phyloP scores from a whole-genome alignment of 2,329 filamentous ascomycete genomes.

The Phaeosphaeria sp. region DNA sequence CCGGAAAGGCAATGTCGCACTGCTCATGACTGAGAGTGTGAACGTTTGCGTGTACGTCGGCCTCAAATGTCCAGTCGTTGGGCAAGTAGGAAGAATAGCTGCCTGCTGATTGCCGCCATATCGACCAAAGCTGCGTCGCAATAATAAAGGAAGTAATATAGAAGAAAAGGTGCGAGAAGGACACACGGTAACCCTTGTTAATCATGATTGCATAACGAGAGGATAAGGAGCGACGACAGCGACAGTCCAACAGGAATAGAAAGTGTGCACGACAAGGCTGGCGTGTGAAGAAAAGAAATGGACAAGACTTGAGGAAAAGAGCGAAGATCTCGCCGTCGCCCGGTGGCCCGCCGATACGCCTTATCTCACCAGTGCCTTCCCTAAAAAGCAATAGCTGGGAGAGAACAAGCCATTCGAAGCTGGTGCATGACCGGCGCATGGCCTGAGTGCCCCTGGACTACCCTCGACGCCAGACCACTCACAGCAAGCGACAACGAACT shows the following conservation, averaged over 20 bases:
- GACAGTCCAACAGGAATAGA: constrained; percentile 1
- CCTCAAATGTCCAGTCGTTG: constrained; percentile 32
- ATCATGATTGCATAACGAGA: constrained; percentile 43
- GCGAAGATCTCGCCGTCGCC: constrained; percentile 14
- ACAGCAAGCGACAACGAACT: constrained; percentile 18
- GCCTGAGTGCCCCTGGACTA: constrained; percentile 22
- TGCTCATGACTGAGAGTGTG: constrained; percentile 42
- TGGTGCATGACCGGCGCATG: constrained; percentile 5
- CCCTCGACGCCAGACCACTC: constrained; percentile 16
- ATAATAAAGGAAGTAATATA: constrained; percentile 41
- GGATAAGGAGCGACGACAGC: constrained; percentile 5
- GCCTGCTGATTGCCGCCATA: constrained; percentile 34
- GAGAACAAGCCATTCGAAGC: constrained; percentile 23
- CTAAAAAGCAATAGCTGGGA: constrained; percentile 20
- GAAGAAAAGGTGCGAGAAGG: constrained; percentile 35
- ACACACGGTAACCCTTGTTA: constrained; percentile 34
- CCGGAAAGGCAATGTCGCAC: constrained; percentile 42
- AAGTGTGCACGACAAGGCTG: background rate
- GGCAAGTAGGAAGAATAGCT: constrained; percentile 20
- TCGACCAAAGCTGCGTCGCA: constrained; percentile 34
- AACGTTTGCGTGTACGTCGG: constrained; percentile 40
- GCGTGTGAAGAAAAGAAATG: constrained; percentile 7
- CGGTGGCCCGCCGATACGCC: constrained; percentile 18
- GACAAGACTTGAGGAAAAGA: constrained; percentile 19
- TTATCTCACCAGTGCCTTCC: constrained; percentile 10